phyloP scores from a whole-genome alignment of 176 grass and related monocot genomes.

The Oryza rufipogon region DNA sequence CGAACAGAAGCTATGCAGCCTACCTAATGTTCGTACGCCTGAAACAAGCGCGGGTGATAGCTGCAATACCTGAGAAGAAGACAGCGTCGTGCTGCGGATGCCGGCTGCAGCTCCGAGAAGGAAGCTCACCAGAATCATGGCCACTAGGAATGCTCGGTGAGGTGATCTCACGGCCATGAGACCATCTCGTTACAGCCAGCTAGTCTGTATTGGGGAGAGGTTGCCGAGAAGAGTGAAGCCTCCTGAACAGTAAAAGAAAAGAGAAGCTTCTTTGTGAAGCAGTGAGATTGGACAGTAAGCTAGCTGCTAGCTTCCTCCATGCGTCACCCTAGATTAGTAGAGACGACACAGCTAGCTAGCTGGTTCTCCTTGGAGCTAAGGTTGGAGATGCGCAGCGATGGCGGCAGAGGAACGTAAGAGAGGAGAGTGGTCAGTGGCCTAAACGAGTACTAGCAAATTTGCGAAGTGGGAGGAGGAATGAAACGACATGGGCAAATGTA shows the following conservation, averaged over 20 bases:
- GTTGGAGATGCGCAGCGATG: constrained; percentile 16
- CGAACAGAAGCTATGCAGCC: background rate
- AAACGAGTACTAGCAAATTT: background rate
- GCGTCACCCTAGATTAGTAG: background rate
- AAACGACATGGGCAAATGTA: constrained; percentile 43
- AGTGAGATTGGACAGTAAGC: constrained; percentile 22
- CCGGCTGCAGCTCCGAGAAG: constrained; percentile 42
- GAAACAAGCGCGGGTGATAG: background rate
- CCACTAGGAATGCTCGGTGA: constrained; percentile 38
- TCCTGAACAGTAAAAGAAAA: constrained; percentile 7
- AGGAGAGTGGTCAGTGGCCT: constrained; percentile 24
- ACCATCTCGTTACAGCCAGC: constrained; percentile 46
- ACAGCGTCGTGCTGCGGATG: constrained; percentile 42
- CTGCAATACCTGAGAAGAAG: constrained; percentile 50
- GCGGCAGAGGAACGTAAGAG: background rate
- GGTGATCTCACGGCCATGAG: constrained; percentile 64
- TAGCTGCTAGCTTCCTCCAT: constrained; percentile 14
- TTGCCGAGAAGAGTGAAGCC: constrained; percentile 26
- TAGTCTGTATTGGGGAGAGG: background rate
- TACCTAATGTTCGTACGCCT: background rate
- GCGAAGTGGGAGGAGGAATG: constrained; percentile 30
- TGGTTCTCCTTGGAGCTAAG: constrained; percentile 13
- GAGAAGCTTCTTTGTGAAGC: background rate
- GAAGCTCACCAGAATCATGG: constrained; percentile 47
- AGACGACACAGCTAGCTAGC: constrained; percentile 6